Evolutionary conservation across 441 rosid species (phyloP).

Genomic region (Flueggea neowawraea): DNA sequence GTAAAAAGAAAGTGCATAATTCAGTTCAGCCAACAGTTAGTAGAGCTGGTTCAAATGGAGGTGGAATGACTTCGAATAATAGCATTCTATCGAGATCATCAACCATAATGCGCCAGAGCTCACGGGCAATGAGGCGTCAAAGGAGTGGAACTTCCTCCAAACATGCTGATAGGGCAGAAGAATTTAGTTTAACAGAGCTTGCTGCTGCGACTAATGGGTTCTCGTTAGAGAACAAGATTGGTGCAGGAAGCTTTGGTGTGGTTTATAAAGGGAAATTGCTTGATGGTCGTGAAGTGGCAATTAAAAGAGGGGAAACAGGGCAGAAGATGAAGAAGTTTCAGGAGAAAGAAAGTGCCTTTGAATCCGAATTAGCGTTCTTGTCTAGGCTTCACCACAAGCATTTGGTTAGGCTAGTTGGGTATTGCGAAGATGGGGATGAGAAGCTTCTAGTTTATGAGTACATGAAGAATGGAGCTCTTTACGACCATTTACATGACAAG

Average conservation of each 20-base stretch:
- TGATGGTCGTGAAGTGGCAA: constrained; percentile 83
- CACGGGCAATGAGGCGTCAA: constrained; percentile 60
- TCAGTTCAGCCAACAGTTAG: constrained; percentile 66
- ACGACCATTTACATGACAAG: constrained; percentile 69
- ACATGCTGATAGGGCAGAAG: constrained; percentile 64
- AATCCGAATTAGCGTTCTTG: constrained; percentile 71
- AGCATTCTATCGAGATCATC: constrained; percentile 47
- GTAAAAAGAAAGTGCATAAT: constrained; percentile 58
- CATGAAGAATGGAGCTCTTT: constrained; percentile 89
- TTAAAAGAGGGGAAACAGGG: constrained; percentile 67
- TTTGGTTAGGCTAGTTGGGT: constrained; percentile 79
- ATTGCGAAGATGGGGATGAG: constrained; percentile 81
- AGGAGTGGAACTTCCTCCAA: constrained; percentile 81
- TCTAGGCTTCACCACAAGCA: constrained; percentile 91
- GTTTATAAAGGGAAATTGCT: constrained; percentile 64
- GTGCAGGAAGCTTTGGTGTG: constrained; percentile 79
- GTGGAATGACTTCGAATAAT: constrained; percentile 37
- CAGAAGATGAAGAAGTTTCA: constrained; percentile 50
- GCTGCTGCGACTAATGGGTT: constrained; percentile 70
- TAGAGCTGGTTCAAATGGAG: constrained; percentile 53
- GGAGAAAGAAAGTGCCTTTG: constrained; percentile 87
- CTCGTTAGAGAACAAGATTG: constrained; percentile 65
- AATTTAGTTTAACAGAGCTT: constrained; percentile 61
- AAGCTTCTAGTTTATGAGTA: constrained; percentile 76
- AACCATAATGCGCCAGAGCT: constrained; percentile 63